Conservation (phyloP, 352 stramenopile genomes). For the Phytophthora podocarpi region DNA sequence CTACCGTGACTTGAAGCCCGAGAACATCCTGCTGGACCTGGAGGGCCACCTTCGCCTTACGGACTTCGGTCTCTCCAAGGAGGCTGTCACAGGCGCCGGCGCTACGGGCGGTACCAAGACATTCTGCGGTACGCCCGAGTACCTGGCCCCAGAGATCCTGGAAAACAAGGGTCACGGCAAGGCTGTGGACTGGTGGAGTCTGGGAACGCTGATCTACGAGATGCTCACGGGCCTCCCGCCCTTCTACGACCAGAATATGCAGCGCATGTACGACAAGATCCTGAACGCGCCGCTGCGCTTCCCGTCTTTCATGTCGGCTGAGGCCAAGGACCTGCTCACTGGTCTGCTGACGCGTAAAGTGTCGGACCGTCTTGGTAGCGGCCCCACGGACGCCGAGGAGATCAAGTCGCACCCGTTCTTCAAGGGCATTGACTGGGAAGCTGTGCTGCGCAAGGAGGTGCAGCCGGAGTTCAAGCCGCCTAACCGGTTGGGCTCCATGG, state of each 20-base stretch:
- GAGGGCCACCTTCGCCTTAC: slow-evolving; percentile 95
- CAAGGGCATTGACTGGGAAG: slow-evolving; percentile 92
- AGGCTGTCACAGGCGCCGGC: slow-evolving; percentile 86
- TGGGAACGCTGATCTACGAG: slow-evolving; percentile 95
- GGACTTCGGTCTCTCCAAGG: slow-evolving; percentile 96
- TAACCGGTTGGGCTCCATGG: slow-evolving; percentile 87
- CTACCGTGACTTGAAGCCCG: slow-evolving; percentile 96
- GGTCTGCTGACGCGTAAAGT: slow-evolving; percentile 90
- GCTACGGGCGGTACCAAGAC: slow-evolving; percentile 86
- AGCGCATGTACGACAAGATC: slow-evolving; percentile 96
- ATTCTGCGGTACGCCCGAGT: slow-evolving; percentile 95
- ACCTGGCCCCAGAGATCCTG: slow-evolving; percentile 95
- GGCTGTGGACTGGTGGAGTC: slow-evolving; percentile 90
- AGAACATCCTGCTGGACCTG: slow-evolving; percentile 95
- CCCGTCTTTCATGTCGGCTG: slow-evolving; percentile 90
- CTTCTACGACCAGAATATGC: slow-evolving; percentile 96
- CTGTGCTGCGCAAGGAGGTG: slow-evolving; percentile 87
- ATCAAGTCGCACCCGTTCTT: slow-evolving; percentile 95
- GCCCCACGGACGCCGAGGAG: slow-evolving; percentile 88
- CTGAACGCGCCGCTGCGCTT: slow-evolving; percentile 90
- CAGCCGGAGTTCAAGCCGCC: slow-evolving; percentile 92
- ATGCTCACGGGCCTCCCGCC: slow-evolving; percentile 92
- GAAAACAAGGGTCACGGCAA: slow-evolving; percentile 94
- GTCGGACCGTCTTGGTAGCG: slow-evolving; percentile 85
- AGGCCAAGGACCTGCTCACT: slow-evolving; percentile 87